These are phyloP conservation scores for Tuctoria greenei DNA, from an alignment of 176 grass and related monocot genomes.

Conservation along the genomic window DNA sequence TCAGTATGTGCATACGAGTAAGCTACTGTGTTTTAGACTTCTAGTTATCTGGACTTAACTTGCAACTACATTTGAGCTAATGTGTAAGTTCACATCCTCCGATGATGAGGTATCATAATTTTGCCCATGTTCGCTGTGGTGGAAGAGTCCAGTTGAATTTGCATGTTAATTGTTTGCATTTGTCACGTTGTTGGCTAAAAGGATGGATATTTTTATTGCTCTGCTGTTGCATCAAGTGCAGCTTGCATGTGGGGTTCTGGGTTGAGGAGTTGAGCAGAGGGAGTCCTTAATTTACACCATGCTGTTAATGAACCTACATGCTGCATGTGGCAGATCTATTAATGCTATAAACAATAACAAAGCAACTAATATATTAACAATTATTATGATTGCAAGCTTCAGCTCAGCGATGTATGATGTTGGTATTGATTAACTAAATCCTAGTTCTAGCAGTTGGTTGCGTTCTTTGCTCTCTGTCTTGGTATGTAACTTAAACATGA, in stretches of 20 bases:
- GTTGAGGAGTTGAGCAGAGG: slow-evolving; percentile 3
- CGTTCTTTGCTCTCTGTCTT: neutral
- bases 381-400: slow-evolving; percentile 1
- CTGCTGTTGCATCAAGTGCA: slow-evolving; percentile 7
- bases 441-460: neutral
- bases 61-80: slow-evolving; percentile 22
- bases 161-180: neutral
- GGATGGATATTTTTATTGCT: slow-evolving; percentile 10
- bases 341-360: neutral
- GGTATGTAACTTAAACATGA: neutral
- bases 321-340: neutral
- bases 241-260: neutral
- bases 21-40: neutral
- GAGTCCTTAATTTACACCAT: neutral
- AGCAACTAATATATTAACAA: neutral
- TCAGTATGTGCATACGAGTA: slow-evolving; percentile 20
- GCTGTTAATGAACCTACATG: slow-evolving; percentile 15
- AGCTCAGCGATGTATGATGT: neutral
- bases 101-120: slow-evolving; percentile 25
- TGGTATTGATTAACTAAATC: slow-evolving; percentile 23
- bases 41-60: slow-evolving; percentile 15
- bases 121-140: slow-evolving; percentile 17
- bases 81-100: neutral
- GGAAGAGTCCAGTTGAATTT: neutral
- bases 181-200: slow-evolving; percentile 10